Conservation (phyloP, 768 basidiomycete genomes). For the Suillus alpinus region DNA sequence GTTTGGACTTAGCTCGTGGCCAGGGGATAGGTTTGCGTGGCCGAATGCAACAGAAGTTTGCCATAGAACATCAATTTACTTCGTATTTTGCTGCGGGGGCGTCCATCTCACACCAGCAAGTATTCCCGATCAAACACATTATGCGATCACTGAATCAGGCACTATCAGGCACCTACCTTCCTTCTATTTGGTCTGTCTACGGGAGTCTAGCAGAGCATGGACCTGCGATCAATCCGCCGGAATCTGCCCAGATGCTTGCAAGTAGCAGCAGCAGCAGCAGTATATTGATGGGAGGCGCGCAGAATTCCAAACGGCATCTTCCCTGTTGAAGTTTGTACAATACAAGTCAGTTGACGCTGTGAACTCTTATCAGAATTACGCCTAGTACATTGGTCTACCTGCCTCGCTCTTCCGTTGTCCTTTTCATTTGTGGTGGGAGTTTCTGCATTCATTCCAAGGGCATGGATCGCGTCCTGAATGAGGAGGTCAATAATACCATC, state of each 20-base stretch:
- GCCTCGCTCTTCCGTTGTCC: not conserved
- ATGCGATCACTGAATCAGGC: too few relatives aligned
- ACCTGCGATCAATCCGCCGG: not conserved
- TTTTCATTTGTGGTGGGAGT: not conserved
- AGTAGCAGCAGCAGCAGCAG: too few relatives aligned
- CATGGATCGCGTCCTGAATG: constrained; percentile 35
- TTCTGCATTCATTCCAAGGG: constrained; percentile 35
- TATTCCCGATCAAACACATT: too few relatives aligned
- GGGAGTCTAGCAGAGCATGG: not conserved
- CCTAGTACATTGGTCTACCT: not conserved
- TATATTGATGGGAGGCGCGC: not conserved
- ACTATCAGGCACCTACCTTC: too few relatives aligned
- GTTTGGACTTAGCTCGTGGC: too few relatives aligned
- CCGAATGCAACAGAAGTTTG: too few relatives aligned
- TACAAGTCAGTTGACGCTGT: not conserved
- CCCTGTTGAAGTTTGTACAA: not conserved
- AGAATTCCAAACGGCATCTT: not conserved
- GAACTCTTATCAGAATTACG: not conserved
- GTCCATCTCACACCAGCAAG: too few relatives aligned
- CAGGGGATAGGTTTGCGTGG: too few relatives aligned
- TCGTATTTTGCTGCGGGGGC: too few relatives aligned
- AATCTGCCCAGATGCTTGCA: not conserved
- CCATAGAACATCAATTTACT: too few relatives aligned
- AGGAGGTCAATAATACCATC: constrained; percentile 39
- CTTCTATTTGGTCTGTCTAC: too few relatives aligned